Conservation (phyloP, 805 yeast species). For the Ascoidea asiatica region DNA sequence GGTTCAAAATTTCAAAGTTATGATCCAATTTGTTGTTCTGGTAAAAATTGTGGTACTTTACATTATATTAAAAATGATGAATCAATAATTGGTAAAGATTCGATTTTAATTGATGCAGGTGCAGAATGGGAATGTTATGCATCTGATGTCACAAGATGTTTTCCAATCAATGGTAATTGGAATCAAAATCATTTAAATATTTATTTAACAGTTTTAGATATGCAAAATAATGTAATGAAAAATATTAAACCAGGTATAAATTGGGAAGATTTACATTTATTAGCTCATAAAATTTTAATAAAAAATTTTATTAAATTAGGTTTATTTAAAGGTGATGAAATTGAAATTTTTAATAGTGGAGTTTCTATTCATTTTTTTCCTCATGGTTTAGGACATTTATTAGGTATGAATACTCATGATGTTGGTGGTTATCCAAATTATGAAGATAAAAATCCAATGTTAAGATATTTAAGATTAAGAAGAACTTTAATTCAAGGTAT, state of each 20-base stretch:
- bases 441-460: constrained; percentile 66
- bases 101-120: constrained; percentile 87
- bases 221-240: constrained; percentile 69
- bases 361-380: constrained; percentile 79
- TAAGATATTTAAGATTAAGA: constrained; percentile 69
- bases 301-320: constrained; percentile 62
- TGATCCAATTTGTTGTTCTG: constrained; percentile 94
- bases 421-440: constrained; percentile 85
- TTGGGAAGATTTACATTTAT: constrained; percentile 79
- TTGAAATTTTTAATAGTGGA: constrained; percentile 58
- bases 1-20: constrained; percentile 84
- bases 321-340: constrained; percentile 48
- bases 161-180: constrained; percentile 88
- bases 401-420: constrained; percentile 95
- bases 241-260: constrained; percentile 64
- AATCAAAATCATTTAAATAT: constrained; percentile 74
- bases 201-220: constrained; percentile 64
- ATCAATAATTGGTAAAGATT: constrained; percentile 37
- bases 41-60: constrained; percentile 79
- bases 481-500: constrained; percentile 58
- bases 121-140: constrained; percentile 95
- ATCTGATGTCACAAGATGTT: constrained; percentile 87
- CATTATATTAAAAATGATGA: constrained; percentile 83
- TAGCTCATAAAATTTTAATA: constrained; percentile 69
- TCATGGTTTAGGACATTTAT: constrained; percentile 88